Evolutionary conservation across 805 yeast species (phyloP), one percentile per base, ranked within the genome.

Genomic region (Trichomonascus vanleenenianus): DNA sequence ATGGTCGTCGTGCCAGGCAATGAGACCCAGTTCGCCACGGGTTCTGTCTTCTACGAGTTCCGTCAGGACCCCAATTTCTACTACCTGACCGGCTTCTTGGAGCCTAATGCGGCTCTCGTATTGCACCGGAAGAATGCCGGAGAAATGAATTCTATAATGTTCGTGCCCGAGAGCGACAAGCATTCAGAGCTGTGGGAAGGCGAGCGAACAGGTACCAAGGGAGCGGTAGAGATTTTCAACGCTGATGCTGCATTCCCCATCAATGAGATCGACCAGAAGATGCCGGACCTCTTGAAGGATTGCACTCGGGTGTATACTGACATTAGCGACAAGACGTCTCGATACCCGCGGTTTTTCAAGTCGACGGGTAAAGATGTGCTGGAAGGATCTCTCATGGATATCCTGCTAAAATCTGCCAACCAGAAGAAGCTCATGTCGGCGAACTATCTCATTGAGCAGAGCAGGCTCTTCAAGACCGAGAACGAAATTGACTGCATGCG

Each of bases 121-220:
- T 79, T 36, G 65, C 68, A 31, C 70, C 71, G 44, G 65, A 73
- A 20, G 76, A 45, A 45, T 14, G 44, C 44, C 11, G 53, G 54
- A 19, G 46, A 47, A 42, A 70, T 77, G 31, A 61, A 74, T 7
- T 76, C 85, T 52, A 91, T 85, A 55, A 75, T 93, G 82, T 67
- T 88, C 42, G 95, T 91, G 2, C 96, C 88, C 2, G 88, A 87
- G 12, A 83, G 83, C 59, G 84, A 89, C 59, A 74, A 78, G 4
- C 72, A 71, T 41, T 77, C 75, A 18, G 98, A 93, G 64, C 78
- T 83, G 51, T 93, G 99, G 99, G 97, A 91, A 56, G 99, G 99
- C 10, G 81, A 77, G 38, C 75, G 95, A 55, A 83, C 94, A 14
- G 99, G 99, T 1, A 73, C 81, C 2, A 77, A 81, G 40, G 96